Percentiles rank a stretch among this genome's conserved stretches.
Conservation (phyloP, 352 stramenopile genomes). For the Phytophthora pini region DNA sequence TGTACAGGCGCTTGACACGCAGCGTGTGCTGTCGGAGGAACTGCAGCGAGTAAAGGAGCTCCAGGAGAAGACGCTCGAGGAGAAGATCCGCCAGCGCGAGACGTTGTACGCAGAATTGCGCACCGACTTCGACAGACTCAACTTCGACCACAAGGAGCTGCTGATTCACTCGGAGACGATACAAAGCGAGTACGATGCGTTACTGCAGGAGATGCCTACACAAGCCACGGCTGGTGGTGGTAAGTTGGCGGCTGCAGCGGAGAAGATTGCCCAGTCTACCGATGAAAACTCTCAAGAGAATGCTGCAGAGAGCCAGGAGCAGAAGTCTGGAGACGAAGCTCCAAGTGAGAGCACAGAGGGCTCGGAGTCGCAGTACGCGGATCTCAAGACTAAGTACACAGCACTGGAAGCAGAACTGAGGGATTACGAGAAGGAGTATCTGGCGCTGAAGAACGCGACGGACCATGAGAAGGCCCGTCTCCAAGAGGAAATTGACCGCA, state of each 20-base stretch:
- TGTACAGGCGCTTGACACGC: slow-evolving; percentile 58
- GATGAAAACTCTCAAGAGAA: slow-evolving; percentile 21
- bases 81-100: slow-evolving; percentile 73
- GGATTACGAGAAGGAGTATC: slow-evolving; percentile 79
- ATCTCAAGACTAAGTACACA: slow-evolving; percentile 57
- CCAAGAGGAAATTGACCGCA: slow-evolving; percentile 73
- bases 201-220: slow-evolving; percentile 64
- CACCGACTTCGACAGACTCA: slow-evolving; percentile 77
- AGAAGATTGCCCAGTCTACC: slow-evolving; percentile 40
- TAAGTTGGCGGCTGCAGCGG: slow-evolving; percentile 46
- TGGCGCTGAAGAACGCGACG: slow-evolving; percentile 53
- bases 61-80: slow-evolving; percentile 66
- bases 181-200: slow-evolving; percentile 70
- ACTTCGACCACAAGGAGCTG: slow-evolving; percentile 86
- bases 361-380: slow-evolving; percentile 41
- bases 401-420: slow-evolving; percentile 66
- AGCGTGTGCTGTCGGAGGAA: slow-evolving; percentile 66
- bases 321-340: slow-evolving; percentile 26
- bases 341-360: slow-evolving; percentile 13
- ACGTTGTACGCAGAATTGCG: slow-evolving; percentile 61
- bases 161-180: slow-evolving; percentile 81
- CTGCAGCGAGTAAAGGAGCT: slow-evolving; percentile 74
- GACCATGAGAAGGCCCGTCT: slow-evolving; percentile 71
- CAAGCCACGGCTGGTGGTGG: slow-evolving; percentile 37
- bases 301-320: slow-evolving; percentile 25